phyloP scores from a whole-genome alignment of 2,329 filamentous ascomycete species.

The Trichoderma afroharzianum region DNA sequence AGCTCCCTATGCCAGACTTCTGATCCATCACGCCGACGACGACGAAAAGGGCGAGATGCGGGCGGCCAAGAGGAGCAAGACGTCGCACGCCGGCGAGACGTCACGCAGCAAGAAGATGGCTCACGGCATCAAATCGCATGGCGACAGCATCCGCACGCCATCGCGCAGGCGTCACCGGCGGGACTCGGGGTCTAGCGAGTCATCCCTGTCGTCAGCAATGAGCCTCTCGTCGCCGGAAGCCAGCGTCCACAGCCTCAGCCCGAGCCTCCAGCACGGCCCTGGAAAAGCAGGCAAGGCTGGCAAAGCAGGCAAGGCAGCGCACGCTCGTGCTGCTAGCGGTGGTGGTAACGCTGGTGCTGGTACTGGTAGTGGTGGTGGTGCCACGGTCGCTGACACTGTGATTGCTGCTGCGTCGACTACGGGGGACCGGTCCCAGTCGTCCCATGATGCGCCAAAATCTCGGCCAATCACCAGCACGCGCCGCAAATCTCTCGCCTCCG shows the following conservation, averaged over 20 bases:
- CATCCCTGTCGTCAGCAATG: slow-evolving; percentile 40
- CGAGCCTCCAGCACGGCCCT: slow-evolving; percentile 26
- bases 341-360: slow-evolving; percentile 17
- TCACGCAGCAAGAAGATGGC: slow-evolving; percentile 17
- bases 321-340: slow-evolving; percentile 18
- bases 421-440: slow-evolving; percentile 24
- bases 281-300: background rate
- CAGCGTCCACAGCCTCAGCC: slow-evolving; percentile 28
- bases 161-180: slow-evolving; percentile 34
- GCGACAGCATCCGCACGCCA: slow-evolving; percentile 32
- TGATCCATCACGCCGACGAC: slow-evolving; percentile 32
- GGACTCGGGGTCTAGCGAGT: slow-evolving; percentile 40
- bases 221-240: slow-evolving; percentile 39
- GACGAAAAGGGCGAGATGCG: slow-evolving; percentile 26
- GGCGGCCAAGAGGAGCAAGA: slow-evolving; percentile 38
- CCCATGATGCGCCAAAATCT: slow-evolving; percentile 37
- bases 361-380: slow-evolving; percentile 20
- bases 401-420: slow-evolving; percentile 19
- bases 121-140: slow-evolving; percentile 10
- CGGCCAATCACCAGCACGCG: slow-evolving; percentile 39
- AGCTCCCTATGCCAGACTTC: slow-evolving; percentile 48
- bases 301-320: slow-evolving; percentile 18
- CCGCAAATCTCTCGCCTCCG: slow-evolving; percentile 38
- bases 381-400: slow-evolving; percentile 19
- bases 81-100: slow-evolving; percentile 23